A percentile compares a stretch with the other conserved stretches of the same genome.
Evolutionary conservation across 2,329 filamentous ascomycete species (phyloP).

Genomic region (Stemphylium lycopersici): DNA sequence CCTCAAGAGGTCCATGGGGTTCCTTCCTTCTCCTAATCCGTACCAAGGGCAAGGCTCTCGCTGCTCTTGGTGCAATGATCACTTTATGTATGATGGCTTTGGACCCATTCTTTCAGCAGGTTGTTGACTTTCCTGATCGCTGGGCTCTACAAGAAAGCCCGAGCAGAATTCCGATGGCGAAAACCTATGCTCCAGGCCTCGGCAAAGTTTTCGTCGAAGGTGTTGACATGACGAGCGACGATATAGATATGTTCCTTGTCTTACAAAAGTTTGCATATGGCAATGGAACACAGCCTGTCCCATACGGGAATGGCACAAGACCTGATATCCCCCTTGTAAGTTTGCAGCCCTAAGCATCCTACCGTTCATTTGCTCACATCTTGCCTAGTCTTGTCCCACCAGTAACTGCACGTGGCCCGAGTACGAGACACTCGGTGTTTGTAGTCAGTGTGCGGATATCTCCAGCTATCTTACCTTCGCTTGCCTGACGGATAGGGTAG

Average conservation of each 20-base stretch:
- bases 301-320: constrained; percentile 31
- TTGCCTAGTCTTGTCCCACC: constrained; percentile 31
- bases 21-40: constrained; percentile 21
- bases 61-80: constrained; percentile 31
- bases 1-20: constrained; percentile 37
- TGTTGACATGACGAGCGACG: too few species aligned
- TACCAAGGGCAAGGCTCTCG: constrained; percentile 28
- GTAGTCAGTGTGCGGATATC: constrained; percentile 28
- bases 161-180: too few species aligned
- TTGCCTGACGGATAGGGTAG: constrained; percentile 16
- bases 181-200: too few species aligned
- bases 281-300: constrained; percentile 29
- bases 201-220: too few species aligned
- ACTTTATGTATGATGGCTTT: constrained; percentile 28
- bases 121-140: constrained; percentile 31
- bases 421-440: constrained; percentile 35
- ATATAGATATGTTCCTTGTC: too few species aligned
- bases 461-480: constrained; percentile 10
- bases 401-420: constrained; percentile 39
- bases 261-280: too few species aligned
- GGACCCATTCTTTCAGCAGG: constrained; percentile 44
- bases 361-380: too few species aligned
- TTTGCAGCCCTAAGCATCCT: too few species aligned
- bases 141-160: too few species aligned
- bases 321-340: constrained; percentile 29